A percentile compares a stretch with the other conserved stretches of the same genome.
These are phyloP conservation scores for Ostreobium quekettii DNA, from an alignment of 139 green algal genomes.

Conservation along the genomic window DNA sequence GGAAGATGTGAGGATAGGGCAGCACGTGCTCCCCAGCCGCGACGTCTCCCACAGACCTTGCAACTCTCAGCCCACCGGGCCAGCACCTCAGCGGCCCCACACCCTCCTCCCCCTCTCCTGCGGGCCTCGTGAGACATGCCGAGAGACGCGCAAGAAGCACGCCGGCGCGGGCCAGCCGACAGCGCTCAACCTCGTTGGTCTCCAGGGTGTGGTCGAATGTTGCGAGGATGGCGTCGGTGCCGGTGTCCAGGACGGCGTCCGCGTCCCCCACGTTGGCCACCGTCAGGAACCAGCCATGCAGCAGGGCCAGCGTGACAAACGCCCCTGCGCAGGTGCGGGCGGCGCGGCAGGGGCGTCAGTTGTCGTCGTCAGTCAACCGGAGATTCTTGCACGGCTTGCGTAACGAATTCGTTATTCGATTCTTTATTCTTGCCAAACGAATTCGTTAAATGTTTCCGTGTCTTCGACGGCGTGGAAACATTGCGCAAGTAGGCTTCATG, in stretches of 20 bases:
- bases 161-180: constrained; percentile 42
- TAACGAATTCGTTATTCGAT: too few relatives aligned
- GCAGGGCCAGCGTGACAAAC: not conserved
- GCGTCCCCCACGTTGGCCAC: constrained; percentile 1
- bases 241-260: not conserved
- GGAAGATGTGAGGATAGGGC: constrained; percentile 69
- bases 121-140: constrained; percentile 48
- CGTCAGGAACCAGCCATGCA: not conserved
- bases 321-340: too few relatives aligned
- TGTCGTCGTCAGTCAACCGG: too few relatives aligned
- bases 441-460: too few relatives aligned
- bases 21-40: constrained; percentile 73
- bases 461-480: too few relatives aligned
- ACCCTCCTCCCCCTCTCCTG: constrained; percentile 45
- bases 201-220: constrained; percentile 1
- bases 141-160: constrained; percentile 47
- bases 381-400: too few relatives aligned
- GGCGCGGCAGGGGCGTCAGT: too few relatives aligned
- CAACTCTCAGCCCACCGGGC: constrained; percentile 82
- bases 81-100: constrained; percentile 80
- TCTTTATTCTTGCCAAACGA: too few relatives aligned
- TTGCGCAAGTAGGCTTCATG: too few relatives aligned
- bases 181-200: constrained; percentile 32
- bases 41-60: constrained; percentile 73
- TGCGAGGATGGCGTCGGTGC: not conserved